Base-by-base conservation (phyloP, 148 eudicot genomes). In the Dianthus caryophyllus region DNA sequence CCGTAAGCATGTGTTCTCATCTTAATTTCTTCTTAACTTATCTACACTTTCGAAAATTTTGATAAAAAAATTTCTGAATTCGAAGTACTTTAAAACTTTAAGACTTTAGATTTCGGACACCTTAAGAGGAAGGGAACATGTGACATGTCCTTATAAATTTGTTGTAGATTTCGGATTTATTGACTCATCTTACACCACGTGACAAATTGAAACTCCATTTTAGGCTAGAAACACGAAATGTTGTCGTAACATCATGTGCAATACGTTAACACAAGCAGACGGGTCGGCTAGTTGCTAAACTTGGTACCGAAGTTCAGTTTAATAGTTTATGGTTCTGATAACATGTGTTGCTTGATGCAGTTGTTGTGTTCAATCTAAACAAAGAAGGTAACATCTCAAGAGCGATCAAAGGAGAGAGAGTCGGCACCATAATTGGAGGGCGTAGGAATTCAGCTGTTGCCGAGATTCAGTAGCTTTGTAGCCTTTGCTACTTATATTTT, bases 391-490 rank as follows among this genome's bases (percentile, higher is more conserved):
- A 90, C 79, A 88, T 95, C 66, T 68, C 97, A 5, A 90, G 77
- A 78, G 99, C 99, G 56, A 90, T 95, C 65, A 74, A 54, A 44
- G 99, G 99, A 66, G 99, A 95, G 75, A 86, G 75, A 33, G 99
- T 95, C 9, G 99, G 99, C 47, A 95, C 99, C 24, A 79, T 95
- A 26, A 90, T 95, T 31, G 97, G 91, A 68, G 87, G 83, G 46
- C 80, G 84, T 25, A 67, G 71, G 61, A 76, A 71, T 64, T 70
- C 80, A 27, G 70, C 77, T 16, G 74, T 81, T 25, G 85, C 76
- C 64, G 52, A 76, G 54, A 56, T 72, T 53, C 68, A 54, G 0
- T 71, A 72, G 69, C 27, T 18, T 25, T 13, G 2, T 30, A 61
- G 38, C 7, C n/a, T n/a, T n/a, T n/a, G n/a, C n/a, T n/a, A n/a